Evolutionary conservation across 1,284 basidiomycete species (phyloP), one percentile per base, ranked within the genome.

Genomic region (Mycena citricolor): DNA sequence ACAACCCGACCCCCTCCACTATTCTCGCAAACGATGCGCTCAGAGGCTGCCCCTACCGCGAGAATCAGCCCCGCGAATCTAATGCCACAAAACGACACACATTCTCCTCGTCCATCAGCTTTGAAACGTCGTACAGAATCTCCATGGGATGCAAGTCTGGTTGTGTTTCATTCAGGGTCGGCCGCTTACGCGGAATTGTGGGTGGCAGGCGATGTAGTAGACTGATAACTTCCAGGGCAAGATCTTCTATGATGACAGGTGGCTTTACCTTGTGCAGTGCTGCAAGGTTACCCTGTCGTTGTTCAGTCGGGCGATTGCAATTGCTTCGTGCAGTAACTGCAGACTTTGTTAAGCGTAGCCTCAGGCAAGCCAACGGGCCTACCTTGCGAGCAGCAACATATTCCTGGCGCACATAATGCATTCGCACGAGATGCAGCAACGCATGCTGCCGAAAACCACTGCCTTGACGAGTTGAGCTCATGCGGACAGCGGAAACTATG

Each of bases 381-480:
- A 86, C 87, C 69, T 86, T 79, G 44, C 77, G 73, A 30, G 83
- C 83, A 28, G 84, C 83, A 11, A 70, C 68, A 55, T 71, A 74
- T 59, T 90, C 86, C 35, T 76, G 71, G 14, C 79, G 75, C 28
- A 80, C 64, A 58, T 83, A 90, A 57, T 90, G 84, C 73, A 86
- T 78, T 36, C 84, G 75, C 20, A 83, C 83, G n/a, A 90, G 67
- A 54, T 86, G 83, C 29, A 90, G 67, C 44, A 90, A 62, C 1
- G 85, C 84, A 57, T 86, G 83, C 54, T 90, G 87, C 36, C 88
- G 81, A 44, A 87, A 64, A 13, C 85, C 84, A 20, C 88, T 90
- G 54, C 23, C 40, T 29, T 8, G 11, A 32, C 33, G 26, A 37
- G 36, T 41, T 53, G n/a, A 44, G 37, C 20, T 36, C 21, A 21